phyloP scores from a whole-genome alignment of 2,329 filamentous ascomycete genomes.

The Endocalyx cinctus region DNA sequence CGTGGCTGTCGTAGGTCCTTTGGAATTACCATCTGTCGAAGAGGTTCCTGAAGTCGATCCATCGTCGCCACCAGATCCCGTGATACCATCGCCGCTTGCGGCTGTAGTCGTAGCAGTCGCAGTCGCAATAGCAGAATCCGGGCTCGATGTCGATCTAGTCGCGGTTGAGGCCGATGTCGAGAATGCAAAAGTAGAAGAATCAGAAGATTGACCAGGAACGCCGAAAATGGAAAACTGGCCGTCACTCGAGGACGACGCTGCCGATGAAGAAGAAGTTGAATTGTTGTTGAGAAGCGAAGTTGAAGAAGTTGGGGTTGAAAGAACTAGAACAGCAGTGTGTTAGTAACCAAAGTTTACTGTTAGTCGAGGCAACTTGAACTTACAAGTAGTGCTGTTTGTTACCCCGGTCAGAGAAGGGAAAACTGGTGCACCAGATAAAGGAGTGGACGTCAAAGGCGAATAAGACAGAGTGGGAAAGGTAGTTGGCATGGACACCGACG shows the following conservation, averaged over 20 bases:
- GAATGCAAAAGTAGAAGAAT: conserved; percentile 7
- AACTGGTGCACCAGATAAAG: conserved; percentile 22
- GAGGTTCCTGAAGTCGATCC: conserved; percentile 20
- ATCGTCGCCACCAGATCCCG: conserved; percentile 17
- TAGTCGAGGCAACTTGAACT: no score
- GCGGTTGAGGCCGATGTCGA: no score
- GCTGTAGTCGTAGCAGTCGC: conserved; percentile 9
- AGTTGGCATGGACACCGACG: conserved; percentile 26
- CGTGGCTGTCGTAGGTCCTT: conserved; percentile 23
- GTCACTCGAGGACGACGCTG: conserved; percentile 2
- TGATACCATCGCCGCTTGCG: conserved; percentile 11
- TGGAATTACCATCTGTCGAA: conserved; percentile 11
- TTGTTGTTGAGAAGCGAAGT: conserved; percentile 2
- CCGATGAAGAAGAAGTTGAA: conserved; percentile 16
- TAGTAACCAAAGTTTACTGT: no score
- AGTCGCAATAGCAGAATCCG: conserved; percentile 8
- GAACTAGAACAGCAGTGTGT: no score
- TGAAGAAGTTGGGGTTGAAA: conserved; percentile 14
- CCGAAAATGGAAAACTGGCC: neutral
- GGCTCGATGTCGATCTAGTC: conserved; percentile 3
- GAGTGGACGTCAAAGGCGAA: conserved; percentile 26
- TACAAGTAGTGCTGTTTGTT: conserved; percentile 20
- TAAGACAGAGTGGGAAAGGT: conserved; percentile 28
- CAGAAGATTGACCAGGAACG: conserved; percentile 2
- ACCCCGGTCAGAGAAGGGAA: conserved; percentile 24